These are phyloP conservation scores for Odontarrhena argentea DNA, from an alignment of 345 rosid species.

Conservation along the genomic window DNA sequence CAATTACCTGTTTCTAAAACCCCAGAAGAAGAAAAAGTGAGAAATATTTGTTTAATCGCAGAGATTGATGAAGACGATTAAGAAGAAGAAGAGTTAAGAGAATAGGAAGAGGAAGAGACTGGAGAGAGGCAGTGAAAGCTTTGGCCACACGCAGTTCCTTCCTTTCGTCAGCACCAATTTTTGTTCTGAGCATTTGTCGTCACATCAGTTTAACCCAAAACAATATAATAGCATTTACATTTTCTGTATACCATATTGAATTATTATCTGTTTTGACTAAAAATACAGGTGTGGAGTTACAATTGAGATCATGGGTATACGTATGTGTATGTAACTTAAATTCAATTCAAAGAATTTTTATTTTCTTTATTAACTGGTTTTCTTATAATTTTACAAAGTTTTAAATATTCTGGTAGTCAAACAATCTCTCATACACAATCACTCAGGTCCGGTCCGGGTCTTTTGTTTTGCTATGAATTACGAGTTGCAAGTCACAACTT, in stretches of 20 bases:
- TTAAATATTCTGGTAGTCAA: too few relatives aligned
- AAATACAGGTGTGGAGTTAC: too few relatives aligned
- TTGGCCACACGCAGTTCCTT: constrained; percentile 19
- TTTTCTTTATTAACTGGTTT: too few relatives aligned
- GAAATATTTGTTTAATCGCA: not conserved
- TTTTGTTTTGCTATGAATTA: too few relatives aligned
- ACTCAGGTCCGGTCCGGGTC: too few relatives aligned
- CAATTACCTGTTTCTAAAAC: constrained; percentile 10
- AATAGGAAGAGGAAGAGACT: not conserved
- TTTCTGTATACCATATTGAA: not conserved
- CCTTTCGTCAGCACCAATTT: not conserved
- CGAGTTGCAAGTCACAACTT: not conserved
- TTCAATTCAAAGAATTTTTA: too few relatives aligned
- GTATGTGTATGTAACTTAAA: too few relatives aligned
- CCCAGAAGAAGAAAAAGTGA: not conserved
- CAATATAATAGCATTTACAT: not conserved
- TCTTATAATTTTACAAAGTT: too few relatives aligned
- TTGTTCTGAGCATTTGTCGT: not conserved
- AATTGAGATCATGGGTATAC: too few relatives aligned
- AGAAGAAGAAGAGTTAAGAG: not conserved
- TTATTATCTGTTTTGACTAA: not conserved
- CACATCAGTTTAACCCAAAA: constrained; percentile 9
- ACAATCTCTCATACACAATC: not conserved
- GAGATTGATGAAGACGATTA: not conserved
- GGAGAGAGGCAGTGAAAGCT: constrained; percentile 21